Evolutionary conservation across 768 basidiomycete species (phyloP), one percentile per base, ranked within the genome.

Genomic region (Suillus variegatus): DNA sequence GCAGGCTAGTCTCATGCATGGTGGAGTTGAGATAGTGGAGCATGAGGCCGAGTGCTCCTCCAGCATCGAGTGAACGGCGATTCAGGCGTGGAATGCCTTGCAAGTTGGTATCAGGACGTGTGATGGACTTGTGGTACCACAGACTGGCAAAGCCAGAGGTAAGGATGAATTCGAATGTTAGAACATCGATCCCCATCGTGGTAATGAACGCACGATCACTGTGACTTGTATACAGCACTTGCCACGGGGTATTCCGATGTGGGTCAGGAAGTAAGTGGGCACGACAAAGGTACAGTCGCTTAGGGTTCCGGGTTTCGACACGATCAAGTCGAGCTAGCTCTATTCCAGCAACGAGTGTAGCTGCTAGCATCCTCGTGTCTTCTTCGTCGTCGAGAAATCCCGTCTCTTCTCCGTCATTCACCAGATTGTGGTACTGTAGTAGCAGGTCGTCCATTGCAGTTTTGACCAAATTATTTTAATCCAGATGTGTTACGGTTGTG

Each of bases 201-300:
- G 79, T 83, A 41, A 84, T 84, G 66, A 77, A 83, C 6, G 79
- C 81, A 4, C 77, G 66, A 62, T 83, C 77, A 65, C 72, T 73
- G 12, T 62, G 68, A 46, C 74, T 76, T 0, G 65, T 58, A 47
- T 71, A 79, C 43, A 44, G 73, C 0, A 36, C 25, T 52, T 77
- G 77, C 81, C 80, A 83, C 10, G 81, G 75, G 38, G 79, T 82
- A 28, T 71, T 57, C 6, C 18, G 4, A 44, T 44, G 43, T 44
- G 43, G 43, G 20, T 44, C 18, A 20, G 43, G 43, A 44, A 44
- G 43, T 18, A 44, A 9, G 4, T 46, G 44, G 9, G 44, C 20
- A 2, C 3, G 44, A n/a, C 44, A 46, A 46, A 46, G 44, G 44
- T 46, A 46, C 9, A 46, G 44, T 20, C 20, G 4, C n/a, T 20